Evolutionary conservation across 257 asterid genomes (phyloP), one percentile per base, ranked within the genome.

Genomic region (Verbascum thapsus): DNA sequence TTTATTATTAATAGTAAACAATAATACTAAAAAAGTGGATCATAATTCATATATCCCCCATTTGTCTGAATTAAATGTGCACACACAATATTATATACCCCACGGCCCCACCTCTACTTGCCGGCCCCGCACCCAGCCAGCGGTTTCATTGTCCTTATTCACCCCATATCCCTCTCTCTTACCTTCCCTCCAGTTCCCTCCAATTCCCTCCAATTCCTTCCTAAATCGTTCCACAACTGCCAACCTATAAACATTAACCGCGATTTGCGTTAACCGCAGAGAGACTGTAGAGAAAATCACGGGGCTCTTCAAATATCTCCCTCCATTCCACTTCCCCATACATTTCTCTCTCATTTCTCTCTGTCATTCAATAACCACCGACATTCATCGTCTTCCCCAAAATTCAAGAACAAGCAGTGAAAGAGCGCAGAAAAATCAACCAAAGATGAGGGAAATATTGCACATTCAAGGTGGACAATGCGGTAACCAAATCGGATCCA

Each of bases 401-500:
- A 16, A 35, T 18, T 38, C 71, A 9, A 39, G 58, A 67, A 50
- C 39, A 39, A 32, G n/a, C 56, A 35, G 49, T 18, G 61, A 42
- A 56, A 60, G 40, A 12, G 5, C 35, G 0, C 16, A 18, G 10
- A 3, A 7, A 43, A 7, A 20, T n/a, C n/a, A n/a, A n/a, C n/a
- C n/a, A n/a, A n/a, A n/a, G n/a, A 87, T 86, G 95, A 86, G 96
- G 40, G 96, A 88, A 61, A 88, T 88, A 85, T 51, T 88, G 71
- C 96, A 88, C 62, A 78, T 88, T 43, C 96, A 88, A 63, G 96
- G 95, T n/a, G 96, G 96, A 2, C 96, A 88, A 78, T 88, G 96
- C 67, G 96, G 96, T 20, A 88, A 88, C 73, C 96, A 88, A 59
- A 88, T 88, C 69, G 96, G 96, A n/a, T 88, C 96, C 50, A 88